Evolutionary conservation across 2,329 filamentous ascomycete genomes (phyloP).

Genomic region (Penicillium sp.): DNA sequence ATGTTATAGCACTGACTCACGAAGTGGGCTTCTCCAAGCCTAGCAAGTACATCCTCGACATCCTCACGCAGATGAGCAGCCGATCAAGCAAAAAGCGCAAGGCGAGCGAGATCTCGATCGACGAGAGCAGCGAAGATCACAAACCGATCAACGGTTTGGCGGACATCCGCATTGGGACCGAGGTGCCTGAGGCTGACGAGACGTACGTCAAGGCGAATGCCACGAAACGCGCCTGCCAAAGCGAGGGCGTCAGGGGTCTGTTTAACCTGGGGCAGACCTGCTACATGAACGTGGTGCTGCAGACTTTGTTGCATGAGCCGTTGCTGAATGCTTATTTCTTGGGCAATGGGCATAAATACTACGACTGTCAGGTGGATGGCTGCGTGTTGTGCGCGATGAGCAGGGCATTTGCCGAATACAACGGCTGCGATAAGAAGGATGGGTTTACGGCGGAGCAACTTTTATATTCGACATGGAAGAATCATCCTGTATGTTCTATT

Average conservation of each 20-base stretch:
- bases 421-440: conserved; percentile 64
- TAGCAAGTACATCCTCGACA: conserved; percentile 12
- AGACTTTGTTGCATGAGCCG: conserved; percentile 90
- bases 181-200: conserved; percentile 49
- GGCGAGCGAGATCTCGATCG: conserved; percentile 1
- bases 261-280: conserved; percentile 99
- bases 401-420: conserved; percentile 62
- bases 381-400: conserved; percentile 60
- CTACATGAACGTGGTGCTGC: conserved; percentile 94
- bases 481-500: conserved; percentile 58
- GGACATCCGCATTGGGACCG: conserved; percentile 45
- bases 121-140: conserved; percentile 2
- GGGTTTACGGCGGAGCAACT: conserved; percentile 89
- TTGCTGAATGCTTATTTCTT: conserved; percentile 89
- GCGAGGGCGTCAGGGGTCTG: conserved; percentile 82
- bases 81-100: conserved; percentile 9
- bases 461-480: conserved; percentile 85
- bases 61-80: conserved; percentile 4
- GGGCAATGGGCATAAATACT: conserved; percentile 77
- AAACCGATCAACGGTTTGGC: conserved; percentile 3
- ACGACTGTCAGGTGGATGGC: conserved; percentile 60
- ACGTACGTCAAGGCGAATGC: conserved; percentile 76
- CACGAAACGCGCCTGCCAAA: conserved; percentile 73
- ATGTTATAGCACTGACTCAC: background rate
- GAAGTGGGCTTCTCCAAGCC: conserved; percentile 17